Evolutionary conservation across 2,329 filamentous ascomycete species (phyloP).

Genomic region (Trichoderma breve): DNA sequence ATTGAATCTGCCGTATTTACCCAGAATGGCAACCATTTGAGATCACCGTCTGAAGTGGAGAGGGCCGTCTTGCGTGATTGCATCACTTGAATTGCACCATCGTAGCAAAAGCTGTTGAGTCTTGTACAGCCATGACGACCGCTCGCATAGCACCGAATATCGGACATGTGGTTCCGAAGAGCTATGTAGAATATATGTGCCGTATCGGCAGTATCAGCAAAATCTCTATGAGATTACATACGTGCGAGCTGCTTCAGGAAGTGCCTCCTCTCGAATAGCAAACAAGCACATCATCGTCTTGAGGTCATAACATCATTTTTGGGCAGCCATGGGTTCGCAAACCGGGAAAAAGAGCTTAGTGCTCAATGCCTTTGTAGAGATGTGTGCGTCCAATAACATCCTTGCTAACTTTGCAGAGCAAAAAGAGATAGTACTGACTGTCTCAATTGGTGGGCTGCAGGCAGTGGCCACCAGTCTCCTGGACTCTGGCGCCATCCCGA

Average conservation of each 20-base stretch:
- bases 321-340: constrained; percentile 13
- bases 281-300: constrained; percentile 17
- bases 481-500: constrained; percentile 59
- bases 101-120: not conserved
- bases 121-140: not conserved
- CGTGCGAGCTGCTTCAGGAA: not conserved
- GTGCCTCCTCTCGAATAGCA: not conserved
- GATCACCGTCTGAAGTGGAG: constrained; percentile 3
- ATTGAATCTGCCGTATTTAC: not conserved
- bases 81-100: constrained; percentile 17
- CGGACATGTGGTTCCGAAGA: constrained; percentile 1
- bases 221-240: not conserved
- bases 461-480: constrained; percentile 47
- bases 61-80: constrained; percentile 8
- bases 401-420: not conserved
- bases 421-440: not conserved
- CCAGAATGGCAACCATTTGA: constrained; percentile 6
- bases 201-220: not conserved
- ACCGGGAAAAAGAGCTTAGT: constrained; percentile 39
- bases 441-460: constrained; percentile 23
- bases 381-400: constrained; percentile 31
- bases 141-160: not conserved
- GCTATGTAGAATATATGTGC: constrained; percentile 3
- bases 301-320: constrained; percentile 3
- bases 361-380: constrained; percentile 45